Base-by-base conservation (phyloP, 768 basidiomycete species). In the Xerocomellus chrysenteron region DNA sequence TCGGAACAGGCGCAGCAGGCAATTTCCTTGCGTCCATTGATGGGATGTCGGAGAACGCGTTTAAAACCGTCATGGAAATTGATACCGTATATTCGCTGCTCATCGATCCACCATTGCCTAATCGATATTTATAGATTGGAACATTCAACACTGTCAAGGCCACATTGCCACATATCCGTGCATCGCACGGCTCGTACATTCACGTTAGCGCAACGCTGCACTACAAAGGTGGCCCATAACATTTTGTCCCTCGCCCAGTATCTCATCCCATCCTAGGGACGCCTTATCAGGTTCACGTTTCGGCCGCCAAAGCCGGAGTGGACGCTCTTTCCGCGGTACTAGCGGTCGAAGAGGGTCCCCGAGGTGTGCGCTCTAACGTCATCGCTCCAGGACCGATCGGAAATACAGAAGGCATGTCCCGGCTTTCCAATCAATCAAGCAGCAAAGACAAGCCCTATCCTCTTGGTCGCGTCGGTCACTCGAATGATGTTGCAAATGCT, bases 71-170 rank as follows among this genome's bases (percentile, higher is more conserved):
- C 35, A 79, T 98, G 56, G 92, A 94, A 68, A 98, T 98, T 64
- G 96, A 98, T 73, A 88, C 92, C 11, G 92, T 91, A 66, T 11
- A 83, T 71, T 42, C 17, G 48, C 52, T 46, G 5, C 11, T 40
- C 37, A 5, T 52, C n/a, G 0, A 17, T 19, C 24, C 8, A 37
- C 9, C 7, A 24, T 12, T 17, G 17, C 21, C 39, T 36, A 37
- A 56, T 35, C n/a, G 17, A 19, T 28, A 33, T 52, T 37, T n/a
- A 42, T 33, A 93, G 89, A 77, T 97, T 30, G 96, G 96, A 12
- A 94, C 93, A 6, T 98, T 84, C 76, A 88, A 97, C 74, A 98
- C 95, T 5, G 81, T 97, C 73, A 98, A 98, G 69, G 94, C 94
- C 1, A 97, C 94, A 3, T 73, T 97, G 19, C 77, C 80, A 2